Conservation (phyloP, 179 eudicot genomes). For the Spinacia oleracea region DNA sequence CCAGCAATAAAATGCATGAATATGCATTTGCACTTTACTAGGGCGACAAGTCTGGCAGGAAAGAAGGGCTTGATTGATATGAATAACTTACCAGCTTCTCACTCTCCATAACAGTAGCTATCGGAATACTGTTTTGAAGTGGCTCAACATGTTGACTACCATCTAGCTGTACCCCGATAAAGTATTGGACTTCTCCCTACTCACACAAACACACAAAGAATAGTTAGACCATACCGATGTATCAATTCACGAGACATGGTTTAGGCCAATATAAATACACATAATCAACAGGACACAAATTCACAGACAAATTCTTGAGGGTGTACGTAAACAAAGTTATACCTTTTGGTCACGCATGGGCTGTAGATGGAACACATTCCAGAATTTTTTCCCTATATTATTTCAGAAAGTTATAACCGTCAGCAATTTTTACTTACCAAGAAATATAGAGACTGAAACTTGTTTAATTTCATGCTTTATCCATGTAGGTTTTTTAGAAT, state of each 20-base stretch:
- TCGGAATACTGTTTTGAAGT: slow-evolving; percentile 80
- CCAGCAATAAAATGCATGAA: background rate
- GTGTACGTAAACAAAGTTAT: slow-evolving; percentile 5
- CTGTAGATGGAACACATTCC: slow-evolving; percentile 98
- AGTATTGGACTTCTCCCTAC: slow-evolving; percentile 97
- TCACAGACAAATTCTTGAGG: background rate
- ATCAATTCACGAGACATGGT: background rate
- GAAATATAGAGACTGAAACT: background rate
- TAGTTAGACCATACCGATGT: background rate
- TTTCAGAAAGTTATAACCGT: slow-evolving; percentile 13
- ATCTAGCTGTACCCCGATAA: slow-evolving; percentile 95
- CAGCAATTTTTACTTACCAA: background rate
- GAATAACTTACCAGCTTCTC: slow-evolving; percentile 53
- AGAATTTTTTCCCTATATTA: slow-evolving; percentile 82
- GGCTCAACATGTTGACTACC: slow-evolving; percentile 98
- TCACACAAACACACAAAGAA: slow-evolving; percentile 20
- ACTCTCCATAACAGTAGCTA: slow-evolving; percentile 63
- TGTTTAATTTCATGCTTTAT: background rate
- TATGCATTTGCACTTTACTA: background rate
- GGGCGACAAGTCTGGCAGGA: background rate
- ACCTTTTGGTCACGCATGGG: slow-evolving; percentile 99
- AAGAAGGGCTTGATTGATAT: slow-evolving; percentile 1
- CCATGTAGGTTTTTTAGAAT: background rate
- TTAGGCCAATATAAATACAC: background rate
- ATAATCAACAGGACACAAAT: slow-evolving; percentile 12